Base-by-base conservation (phyloP, 495 filamentous ascomycete species). In the Wilcoxina mikolae region DNA sequence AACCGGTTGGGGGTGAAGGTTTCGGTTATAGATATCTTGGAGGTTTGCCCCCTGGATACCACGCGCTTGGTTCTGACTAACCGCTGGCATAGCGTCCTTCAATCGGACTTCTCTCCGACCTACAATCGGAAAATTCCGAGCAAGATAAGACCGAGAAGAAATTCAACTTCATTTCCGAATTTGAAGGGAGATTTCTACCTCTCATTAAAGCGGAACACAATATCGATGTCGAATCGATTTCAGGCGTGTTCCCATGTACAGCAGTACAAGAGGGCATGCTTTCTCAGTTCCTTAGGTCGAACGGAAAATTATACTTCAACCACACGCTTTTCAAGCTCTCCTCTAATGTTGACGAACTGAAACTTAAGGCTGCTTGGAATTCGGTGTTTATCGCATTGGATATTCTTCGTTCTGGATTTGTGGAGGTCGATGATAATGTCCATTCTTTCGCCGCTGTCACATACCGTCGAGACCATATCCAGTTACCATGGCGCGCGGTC, bases 391-490 rank as follows among this genome's bases (percentile, higher is more conserved):
- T 61, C 1, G 60, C 68, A 1, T 72, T 80, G 59, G 78, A 83
- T 11, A 85, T 90, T 56, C 74, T 91, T 2, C 76, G 84, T n/a
- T 84, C 83, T 9, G 76, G 78, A 10, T 82, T 91, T 51, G 56
- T 75, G 2, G 69, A 78, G 11, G 61, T 87, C 20, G 77, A 78
- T 53, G 76, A 83, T 59, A 53, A 67, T 11, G 61, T 74, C 2
- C 67, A 71, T 58, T 71, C 78, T 0, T 87, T 83, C 61, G 79
- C 78, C 1, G 86, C 85, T 79, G 60, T 87, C 9, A 75, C 77
- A 24, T 80, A 80, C 59, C 35, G 45, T 0, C 42, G 58, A 25
- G 46, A 57, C 11, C 51, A 55, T 1, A 55, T 67, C 15, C 49
- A 58, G 1, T 20, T 78, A 3, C 76, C 76, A 18, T 78, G 73